Percentiles rank a stretch among this genome's conserved stretches.
phyloP scores from a whole-genome alignment of 208 protist genomes.

The Lotmaria passim region DNA sequence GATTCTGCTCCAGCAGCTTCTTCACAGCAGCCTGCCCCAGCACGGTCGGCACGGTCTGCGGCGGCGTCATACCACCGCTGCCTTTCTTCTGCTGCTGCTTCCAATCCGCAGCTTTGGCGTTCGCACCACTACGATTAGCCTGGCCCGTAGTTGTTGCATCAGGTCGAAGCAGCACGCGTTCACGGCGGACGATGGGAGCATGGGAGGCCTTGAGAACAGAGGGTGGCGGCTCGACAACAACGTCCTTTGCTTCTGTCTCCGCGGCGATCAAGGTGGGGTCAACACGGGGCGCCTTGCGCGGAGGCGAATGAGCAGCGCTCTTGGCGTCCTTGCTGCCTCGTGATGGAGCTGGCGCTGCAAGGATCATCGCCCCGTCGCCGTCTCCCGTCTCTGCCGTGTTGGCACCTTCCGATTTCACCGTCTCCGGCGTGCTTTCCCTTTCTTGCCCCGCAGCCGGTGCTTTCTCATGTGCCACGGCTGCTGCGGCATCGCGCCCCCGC shows the following conservation, averaged over 20 bases:
- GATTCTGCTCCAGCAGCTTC: constrained; percentile 44
- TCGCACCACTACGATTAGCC: background rate
- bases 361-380: too few relatives aligned
- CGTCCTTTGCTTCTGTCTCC: constrained; percentile 58
- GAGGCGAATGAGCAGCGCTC: background rate
- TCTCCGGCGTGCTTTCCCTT: background rate
- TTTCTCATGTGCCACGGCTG: background rate
- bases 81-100: constrained; percentile 31
- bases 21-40: constrained; percentile 46
- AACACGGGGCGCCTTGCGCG: constrained; percentile 15
- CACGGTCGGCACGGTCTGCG: constrained; percentile 10
- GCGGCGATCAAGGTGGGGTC: constrained; percentile 26
- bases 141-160: background rate
- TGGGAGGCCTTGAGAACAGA: constrained; percentile 32
- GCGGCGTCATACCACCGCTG: background rate
- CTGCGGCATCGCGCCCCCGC: constrained; percentile 13
- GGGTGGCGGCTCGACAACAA: constrained; percentile 54
- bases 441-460: background rate
- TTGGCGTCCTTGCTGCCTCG: background rate
- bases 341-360: background rate
- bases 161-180: constrained; percentile 41
- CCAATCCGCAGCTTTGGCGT: background rate
- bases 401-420: too few relatives aligned
- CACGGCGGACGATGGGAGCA: constrained; percentile 68
- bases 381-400: too few relatives aligned